These are phyloP conservation scores for Keqinozyma sinolaborantium DNA, from an alignment of 1,139 yeast species.

Conservation along the genomic window DNA sequence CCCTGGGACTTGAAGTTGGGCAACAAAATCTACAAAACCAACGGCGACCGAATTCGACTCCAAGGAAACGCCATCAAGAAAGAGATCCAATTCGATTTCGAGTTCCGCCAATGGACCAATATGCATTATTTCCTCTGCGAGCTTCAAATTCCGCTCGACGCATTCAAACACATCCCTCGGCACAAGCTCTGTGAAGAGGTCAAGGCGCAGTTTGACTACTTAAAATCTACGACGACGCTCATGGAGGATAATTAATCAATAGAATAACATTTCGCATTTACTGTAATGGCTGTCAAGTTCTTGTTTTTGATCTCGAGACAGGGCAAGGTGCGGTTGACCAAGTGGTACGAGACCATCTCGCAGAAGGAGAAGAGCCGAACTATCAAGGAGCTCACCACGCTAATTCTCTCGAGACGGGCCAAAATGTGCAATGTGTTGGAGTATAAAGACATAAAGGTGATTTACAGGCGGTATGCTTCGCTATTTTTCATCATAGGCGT, in stretches of 20 bases:
- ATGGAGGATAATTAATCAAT: slow-evolving; percentile 12
- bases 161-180: slow-evolving; percentile 43
- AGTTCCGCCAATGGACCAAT: slow-evolving; percentile 56
- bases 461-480: slow-evolving; percentile 91
- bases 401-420: slow-evolving; percentile 79
- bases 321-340: slow-evolving; percentile 88
- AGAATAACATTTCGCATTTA: background rate
- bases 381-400: slow-evolving; percentile 80
- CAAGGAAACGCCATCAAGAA: slow-evolving; percentile 53
- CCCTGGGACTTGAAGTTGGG: slow-evolving; percentile 48
- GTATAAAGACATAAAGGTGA: slow-evolving; percentile 82
- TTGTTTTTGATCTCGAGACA: slow-evolving; percentile 83
- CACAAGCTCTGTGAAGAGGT: slow-evolving; percentile 49
- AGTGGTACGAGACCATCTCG: slow-evolving; percentile 85
- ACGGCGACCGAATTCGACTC: slow-evolving; percentile 45
- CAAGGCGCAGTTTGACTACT: slow-evolving; percentile 37
- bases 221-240: slow-evolving; percentile 27
- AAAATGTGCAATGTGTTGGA: slow-evolving; percentile 97
- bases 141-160: slow-evolving; percentile 39
- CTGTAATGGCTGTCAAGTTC: slow-evolving; percentile 82
- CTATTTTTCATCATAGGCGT: slow-evolving; percentile 86
- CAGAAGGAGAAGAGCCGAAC: slow-evolving; percentile 83
- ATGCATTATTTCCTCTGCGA: slow-evolving; percentile 59
- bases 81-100: slow-evolving; percentile 57
- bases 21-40: slow-evolving; percentile 38